These are phyloP conservation scores for Tetrahymena elliotti DNA, from an alignment of 73 alveolate genomes.

Conservation along the genomic window DNA sequence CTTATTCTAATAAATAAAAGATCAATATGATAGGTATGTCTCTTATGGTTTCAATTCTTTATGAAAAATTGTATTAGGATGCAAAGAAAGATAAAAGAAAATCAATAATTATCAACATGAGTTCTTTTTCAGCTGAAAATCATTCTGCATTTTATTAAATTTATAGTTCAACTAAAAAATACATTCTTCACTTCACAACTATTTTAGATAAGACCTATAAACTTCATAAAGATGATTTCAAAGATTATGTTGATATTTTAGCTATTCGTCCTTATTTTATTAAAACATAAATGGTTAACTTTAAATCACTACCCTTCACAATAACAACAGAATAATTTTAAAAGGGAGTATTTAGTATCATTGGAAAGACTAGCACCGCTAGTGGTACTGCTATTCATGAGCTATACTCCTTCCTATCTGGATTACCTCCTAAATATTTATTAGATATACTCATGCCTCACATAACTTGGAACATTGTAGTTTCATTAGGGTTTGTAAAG, in stretches of 20 bases:
- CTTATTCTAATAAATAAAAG: too few species aligned
- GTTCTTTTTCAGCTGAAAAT: neutral
- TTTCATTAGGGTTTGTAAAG: neutral
- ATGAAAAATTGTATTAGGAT: neutral
- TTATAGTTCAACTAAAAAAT: neutral
- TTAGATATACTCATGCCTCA: neutral
- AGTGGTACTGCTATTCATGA: neutral
- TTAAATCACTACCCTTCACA: neutral
- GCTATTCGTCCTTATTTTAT: neutral
- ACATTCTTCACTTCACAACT: neutral
- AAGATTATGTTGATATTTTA: neutral
- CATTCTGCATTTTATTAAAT: neutral
- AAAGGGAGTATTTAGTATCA: neutral
- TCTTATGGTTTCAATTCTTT: neutral
- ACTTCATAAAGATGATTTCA: neutral
- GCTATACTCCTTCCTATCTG: neutral
- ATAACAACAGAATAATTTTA: neutral
- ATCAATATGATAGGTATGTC: neutral
- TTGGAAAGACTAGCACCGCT: neutral
- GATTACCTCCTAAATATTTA: neutral
- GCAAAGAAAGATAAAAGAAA: neutral
- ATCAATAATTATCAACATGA: neutral
- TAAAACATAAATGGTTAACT: neutral
- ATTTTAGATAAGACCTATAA: neutral
- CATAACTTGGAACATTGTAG: neutral